Base-by-base conservation (phyloP, 148 eudicot species). In the Chenopodium formosanum region DNA sequence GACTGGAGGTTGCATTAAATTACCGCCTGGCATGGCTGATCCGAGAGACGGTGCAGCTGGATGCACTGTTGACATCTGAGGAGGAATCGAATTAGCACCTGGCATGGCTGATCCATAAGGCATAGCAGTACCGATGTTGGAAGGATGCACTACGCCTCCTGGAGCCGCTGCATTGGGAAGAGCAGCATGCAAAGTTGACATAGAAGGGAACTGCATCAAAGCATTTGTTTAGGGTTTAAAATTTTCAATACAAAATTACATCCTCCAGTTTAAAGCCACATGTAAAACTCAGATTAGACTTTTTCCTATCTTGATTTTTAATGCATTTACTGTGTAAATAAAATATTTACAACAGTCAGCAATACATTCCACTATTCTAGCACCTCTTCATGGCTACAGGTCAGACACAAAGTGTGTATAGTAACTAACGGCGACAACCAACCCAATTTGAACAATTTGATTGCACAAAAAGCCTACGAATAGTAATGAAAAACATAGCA, bases 181-280 rank as follows among this genome's bases (percentile, higher is more conserved):
- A 76, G 92, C 94, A 80, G 90, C 87, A 84, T 94, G 95, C 90
- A 96, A 82, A 50, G 99, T 82, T 80, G 87, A 82, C 92, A 94
- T 82, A 50, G 98, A 89, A 48, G 98, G 98, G 79, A 94, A 97
- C 98, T 97, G 81, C 89, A 87, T 20, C 66, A 79, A 81, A 82
- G 65, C 4, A 80, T 40, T 72, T 14, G 74, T 50, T 53, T 29
- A 58, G 47, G 19, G 79, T 17, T 1, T 64, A 44, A 70, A 52
- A 64, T 31, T 31, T 66, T 56, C 29, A 60, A n/a, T 22, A 29
- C 31, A 64, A 80, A 71, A 22, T 32, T 48, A 73, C 76, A 84
- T 37, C 75, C 37, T 48, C 71, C 29, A 40, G n/a, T 67, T 66
- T 74, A 40, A 64, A 25, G 62, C 37, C n/a, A 34, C 11, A 70